phyloP scores from a whole-genome alignment of 768 basidiomycete genomes.

The Leccinum broughii region DNA sequence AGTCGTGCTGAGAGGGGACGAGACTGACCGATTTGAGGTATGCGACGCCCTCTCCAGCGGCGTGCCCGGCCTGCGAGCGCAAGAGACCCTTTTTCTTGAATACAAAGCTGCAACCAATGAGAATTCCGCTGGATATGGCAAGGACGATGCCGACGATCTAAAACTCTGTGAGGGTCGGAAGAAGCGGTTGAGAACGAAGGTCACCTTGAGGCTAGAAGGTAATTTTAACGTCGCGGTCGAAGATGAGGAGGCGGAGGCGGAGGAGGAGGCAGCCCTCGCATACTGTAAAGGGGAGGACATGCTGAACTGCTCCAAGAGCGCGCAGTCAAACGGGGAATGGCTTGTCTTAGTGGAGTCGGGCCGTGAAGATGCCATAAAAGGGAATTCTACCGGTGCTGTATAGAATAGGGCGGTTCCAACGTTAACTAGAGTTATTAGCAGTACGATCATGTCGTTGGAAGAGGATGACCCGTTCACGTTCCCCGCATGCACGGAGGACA shows the following conservation, averaged over 20 bases:
- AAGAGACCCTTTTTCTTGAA: slow-evolving; percentile 97
- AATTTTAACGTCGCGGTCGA: slow-evolving; percentile 36
- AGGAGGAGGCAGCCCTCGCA: slow-evolving; percentile 36
- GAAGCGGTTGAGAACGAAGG: slow-evolving; percentile 2
- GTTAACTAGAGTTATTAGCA: no score
- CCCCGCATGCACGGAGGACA: slow-evolving; percentile 1
- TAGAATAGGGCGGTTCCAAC: slow-evolving; percentile 2
- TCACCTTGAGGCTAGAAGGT: slow-evolving; percentile 55
- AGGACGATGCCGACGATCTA: slow-evolving; percentile 78
- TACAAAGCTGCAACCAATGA: slow-evolving; percentile 93
- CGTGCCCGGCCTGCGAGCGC: slow-evolving; percentile 77
- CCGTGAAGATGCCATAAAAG: slow-evolving; percentile 15
- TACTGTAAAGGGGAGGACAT: slow-evolving; percentile 5
- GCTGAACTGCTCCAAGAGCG: neutral
- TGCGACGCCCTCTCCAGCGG: slow-evolving; percentile 82
- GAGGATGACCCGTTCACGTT: slow-evolving; percentile 16
- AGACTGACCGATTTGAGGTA: slow-evolving; percentile 89
- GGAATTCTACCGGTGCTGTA: slow-evolving; percentile 3
- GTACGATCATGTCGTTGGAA: slow-evolving; percentile 19
- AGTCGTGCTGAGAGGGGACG: slow-evolving; percentile 2
- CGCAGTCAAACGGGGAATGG: slow-evolving; percentile 8
- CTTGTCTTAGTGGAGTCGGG: slow-evolving; percentile 15
- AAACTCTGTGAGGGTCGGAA: neutral
- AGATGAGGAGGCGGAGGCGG: slow-evolving; percentile 45
- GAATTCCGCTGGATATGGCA: slow-evolving; percentile 73